phyloP scores from a whole-genome alignment of 257 asterid species.

The Nicotiana obtusifolia region DNA sequence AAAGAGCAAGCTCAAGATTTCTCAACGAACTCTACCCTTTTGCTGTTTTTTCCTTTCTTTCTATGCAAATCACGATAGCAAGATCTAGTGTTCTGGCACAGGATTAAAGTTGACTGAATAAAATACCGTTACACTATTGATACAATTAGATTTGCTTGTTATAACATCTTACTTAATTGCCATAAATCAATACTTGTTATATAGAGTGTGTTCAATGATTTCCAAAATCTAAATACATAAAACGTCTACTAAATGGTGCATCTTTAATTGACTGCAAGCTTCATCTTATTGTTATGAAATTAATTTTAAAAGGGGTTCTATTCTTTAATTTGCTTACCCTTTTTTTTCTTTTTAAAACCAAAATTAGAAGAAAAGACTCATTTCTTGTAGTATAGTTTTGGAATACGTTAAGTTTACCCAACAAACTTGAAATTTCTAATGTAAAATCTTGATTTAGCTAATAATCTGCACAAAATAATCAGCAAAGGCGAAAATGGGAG shows the following conservation, averaged over 20 bases:
- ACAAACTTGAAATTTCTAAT: not conserved
- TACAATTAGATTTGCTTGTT: not conserved
- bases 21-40: not conserved
- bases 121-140: not conserved
- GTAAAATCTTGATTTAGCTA: not conserved
- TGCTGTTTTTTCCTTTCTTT: not conserved
- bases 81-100: not conserved
- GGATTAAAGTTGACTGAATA: not conserved
- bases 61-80: not conserved
- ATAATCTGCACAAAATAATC: not conserved
- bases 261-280: not conserved
- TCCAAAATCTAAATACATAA: not conserved
- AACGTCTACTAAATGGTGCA: not conserved
- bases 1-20: not conserved
- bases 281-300: not conserved
- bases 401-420: not conserved
- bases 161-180: not conserved
- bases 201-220: not conserved
- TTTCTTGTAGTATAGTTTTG: not conserved
- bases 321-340: not conserved
- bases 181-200: not conserved
- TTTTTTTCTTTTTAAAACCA: not conserved
- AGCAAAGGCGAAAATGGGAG: conserved; percentile 80
- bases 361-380: not conserved
- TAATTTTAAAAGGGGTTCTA: not conserved